Percentiles rank a stretch among this genome's conserved stretches.
Conservation (phyloP, 192 early-diverging fungal genomes). For the Thamnidium elegans region DNA sequence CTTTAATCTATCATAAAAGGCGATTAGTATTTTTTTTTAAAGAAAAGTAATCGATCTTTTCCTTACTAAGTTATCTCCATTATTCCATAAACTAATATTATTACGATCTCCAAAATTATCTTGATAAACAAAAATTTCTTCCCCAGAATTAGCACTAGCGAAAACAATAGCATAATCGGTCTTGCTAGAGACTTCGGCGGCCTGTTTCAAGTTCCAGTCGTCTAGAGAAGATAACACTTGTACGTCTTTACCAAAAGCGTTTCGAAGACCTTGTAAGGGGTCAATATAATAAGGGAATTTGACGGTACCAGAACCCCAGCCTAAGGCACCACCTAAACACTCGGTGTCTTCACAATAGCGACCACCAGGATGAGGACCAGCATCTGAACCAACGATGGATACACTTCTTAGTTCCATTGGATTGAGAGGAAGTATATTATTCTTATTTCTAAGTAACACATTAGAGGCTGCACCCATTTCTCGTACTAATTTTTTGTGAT, state of each 20-base stretch:
- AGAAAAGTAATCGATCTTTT: not conserved
- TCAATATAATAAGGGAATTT: constrained; percentile 27
- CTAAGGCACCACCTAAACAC: constrained; percentile 24
- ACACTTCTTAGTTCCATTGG: not conserved
- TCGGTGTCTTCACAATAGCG: constrained; percentile 19
- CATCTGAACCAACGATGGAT: constrained; percentile 29
- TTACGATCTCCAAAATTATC: constrained; percentile 59
- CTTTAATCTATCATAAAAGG: constrained; percentile 27
- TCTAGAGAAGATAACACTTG: constrained; percentile 10
- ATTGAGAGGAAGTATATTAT: constrained; percentile 21
- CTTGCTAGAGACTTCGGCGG: constrained; percentile 5
- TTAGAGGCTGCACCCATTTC: not conserved
- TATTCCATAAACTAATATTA: constrained; percentile 54
- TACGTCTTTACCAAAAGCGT: constrained; percentile 17
- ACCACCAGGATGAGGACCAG: constrained; percentile 16
- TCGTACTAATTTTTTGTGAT: not conserved
- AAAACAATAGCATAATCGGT: constrained; percentile 49
- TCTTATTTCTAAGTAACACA: constrained; percentile 23
- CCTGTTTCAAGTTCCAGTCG: not conserved
- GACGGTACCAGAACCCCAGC: constrained; percentile 31
- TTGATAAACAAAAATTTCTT: constrained; percentile 39
- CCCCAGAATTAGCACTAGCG: constrained; percentile 26
- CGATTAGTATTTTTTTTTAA: not conserved
- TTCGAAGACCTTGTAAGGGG: constrained; percentile 22
- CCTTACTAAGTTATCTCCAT: constrained; percentile 50